Evolutionary conservation across 352 stramenopile species (phyloP).

Genomic region (Phytophthora pini): DNA sequence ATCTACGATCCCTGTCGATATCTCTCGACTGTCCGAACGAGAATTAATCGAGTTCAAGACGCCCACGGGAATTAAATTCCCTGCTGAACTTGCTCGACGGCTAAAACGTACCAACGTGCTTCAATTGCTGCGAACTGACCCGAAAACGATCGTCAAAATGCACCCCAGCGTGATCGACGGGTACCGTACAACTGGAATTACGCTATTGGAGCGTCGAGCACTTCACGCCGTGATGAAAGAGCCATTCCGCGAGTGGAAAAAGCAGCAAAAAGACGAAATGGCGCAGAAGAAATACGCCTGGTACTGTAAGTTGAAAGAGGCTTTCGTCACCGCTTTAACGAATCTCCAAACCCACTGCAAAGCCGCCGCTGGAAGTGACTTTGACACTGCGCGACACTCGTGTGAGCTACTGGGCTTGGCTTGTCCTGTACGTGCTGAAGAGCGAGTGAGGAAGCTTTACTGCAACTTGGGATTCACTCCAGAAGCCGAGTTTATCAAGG

Average conservation of each 20-base stretch:
- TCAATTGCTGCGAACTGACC: constrained; percentile 77
- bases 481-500: constrained; percentile 46
- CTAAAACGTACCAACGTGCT: constrained; percentile 92
- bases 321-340: constrained; percentile 45
- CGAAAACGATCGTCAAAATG: constrained; percentile 80
- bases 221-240: constrained; percentile 76
- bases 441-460: constrained; percentile 54
- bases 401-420: constrained; percentile 52
- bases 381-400: constrained; percentile 15
- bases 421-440: constrained; percentile 62
- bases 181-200: constrained; percentile 67
- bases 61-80: constrained; percentile 69
- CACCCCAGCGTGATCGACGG: constrained; percentile 81
- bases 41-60: constrained; percentile 60
- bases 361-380: neutral
- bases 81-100: constrained; percentile 71
- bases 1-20: constrained; percentile 82
- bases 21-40: constrained; percentile 80
- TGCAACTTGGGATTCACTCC: constrained; percentile 58
- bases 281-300: constrained; percentile 81
- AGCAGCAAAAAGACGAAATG: constrained; percentile 84
- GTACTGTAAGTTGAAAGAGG: constrained; percentile 83
- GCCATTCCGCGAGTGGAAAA: constrained; percentile 72
- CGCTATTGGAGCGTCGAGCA: constrained; percentile 86
- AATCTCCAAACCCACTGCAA: constrained; percentile 42